Conservation (phyloP, 306 rosid genomes). For the Rosa rugosa region DNA sequence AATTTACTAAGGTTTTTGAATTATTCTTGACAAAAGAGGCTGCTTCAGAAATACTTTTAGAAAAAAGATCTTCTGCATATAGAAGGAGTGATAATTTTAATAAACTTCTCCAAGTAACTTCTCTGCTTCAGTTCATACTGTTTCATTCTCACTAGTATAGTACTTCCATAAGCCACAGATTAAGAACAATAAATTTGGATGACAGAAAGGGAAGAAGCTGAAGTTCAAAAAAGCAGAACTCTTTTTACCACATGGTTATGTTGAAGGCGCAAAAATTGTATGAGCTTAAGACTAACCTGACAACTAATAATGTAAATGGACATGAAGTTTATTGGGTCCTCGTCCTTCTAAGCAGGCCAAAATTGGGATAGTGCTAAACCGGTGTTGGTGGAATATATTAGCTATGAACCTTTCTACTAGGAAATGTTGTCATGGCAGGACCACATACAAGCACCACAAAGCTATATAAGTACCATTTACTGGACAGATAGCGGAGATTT, state of each 20-base stretch:
- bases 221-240: neutral
- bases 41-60: neutral
- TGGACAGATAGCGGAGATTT: neutral
- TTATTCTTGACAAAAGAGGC: conserved; percentile 2
- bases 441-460: conserved; percentile 6
- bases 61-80: neutral
- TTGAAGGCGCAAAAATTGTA: neutral
- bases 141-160: conserved; percentile 13
- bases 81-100: neutral
- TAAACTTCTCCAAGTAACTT: neutral
- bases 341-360: neutral
- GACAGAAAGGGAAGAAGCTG: neutral
- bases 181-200: neutral
- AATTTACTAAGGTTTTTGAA: conserved; percentile 8
- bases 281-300: neutral
- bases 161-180: neutral
- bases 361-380: conserved; percentile 2
- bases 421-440: neutral
- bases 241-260: neutral
- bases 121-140: neutral
- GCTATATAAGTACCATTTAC: neutral
- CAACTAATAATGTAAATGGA: neutral
- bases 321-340: too few species aligned
- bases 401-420: neutral
- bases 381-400: neutral